A percentile compares a stretch with the other conserved stretches of the same genome.
These are phyloP conservation scores for Begonia peltatifolia DNA, from an alignment of 306 rosid genomes.

Conservation along the genomic window DNA sequence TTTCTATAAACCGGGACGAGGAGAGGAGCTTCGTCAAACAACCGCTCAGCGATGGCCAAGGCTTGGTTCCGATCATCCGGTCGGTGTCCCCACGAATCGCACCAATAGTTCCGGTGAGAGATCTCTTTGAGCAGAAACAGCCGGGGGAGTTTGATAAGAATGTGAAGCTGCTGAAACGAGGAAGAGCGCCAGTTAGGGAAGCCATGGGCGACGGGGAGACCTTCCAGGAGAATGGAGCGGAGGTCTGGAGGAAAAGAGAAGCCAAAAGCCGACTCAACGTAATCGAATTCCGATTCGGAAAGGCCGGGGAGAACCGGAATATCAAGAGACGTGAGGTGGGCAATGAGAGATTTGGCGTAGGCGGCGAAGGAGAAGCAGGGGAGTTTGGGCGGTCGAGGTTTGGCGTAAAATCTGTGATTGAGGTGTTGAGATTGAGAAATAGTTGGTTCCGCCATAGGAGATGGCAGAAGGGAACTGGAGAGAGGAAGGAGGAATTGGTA, in stretches of 20 bases:
- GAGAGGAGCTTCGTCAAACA: conserved; percentile 25
- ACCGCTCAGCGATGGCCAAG: conserved; percentile 9
- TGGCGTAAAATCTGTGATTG: background rate
- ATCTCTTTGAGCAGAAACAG: conserved; percentile 34
- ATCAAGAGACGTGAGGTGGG: conserved; percentile 30
- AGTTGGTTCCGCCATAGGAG: background rate
- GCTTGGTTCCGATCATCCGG: conserved; percentile 18
- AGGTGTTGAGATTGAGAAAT: background rate
- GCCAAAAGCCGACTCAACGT: conserved; percentile 33
- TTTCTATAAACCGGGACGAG: conserved; percentile 55
- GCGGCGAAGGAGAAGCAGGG: conserved; percentile 82
- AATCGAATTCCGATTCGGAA: conserved; percentile 35
- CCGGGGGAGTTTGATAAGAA: conserved; percentile 45
- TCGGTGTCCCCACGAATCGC: conserved; percentile 37
- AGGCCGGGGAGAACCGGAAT: conserved; percentile 39
- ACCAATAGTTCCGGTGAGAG: conserved; percentile 37
- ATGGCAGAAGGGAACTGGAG: background rate
- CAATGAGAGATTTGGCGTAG: conserved; percentile 37
- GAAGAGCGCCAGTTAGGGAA: conserved; percentile 89
- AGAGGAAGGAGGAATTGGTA: background rate
- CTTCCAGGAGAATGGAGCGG: conserved; percentile 58
- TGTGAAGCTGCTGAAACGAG: conserved; percentile 48
- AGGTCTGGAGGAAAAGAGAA: conserved; percentile 78
- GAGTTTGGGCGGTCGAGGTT: conserved; percentile 22
- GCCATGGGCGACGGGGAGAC: conserved; percentile 47